Percentiles rank a stretch among this genome's conserved stretches.
These are phyloP conservation scores for Ajuga chamaepitys DNA, from an alignment of 257 asterid genomes.

Conservation along the genomic window DNA sequence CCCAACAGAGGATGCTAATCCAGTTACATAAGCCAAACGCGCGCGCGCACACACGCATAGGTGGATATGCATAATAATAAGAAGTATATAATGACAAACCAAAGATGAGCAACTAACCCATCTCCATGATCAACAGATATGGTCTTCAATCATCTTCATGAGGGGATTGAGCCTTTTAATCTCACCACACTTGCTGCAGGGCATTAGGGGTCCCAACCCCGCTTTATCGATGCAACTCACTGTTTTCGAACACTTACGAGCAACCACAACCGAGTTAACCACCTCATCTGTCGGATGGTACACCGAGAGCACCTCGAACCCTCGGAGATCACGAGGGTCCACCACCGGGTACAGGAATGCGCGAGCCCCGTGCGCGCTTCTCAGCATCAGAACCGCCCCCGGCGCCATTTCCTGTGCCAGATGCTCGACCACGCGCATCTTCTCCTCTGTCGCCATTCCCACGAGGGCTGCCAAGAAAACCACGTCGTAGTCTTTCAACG, in stretches of 20 bases:
- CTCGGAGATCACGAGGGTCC: conserved; percentile 55
- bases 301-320: conserved; percentile 70
- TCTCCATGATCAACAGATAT: conserved; percentile 27
- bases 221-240: conserved; percentile 7
- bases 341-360: conserved; percentile 80
- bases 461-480: conserved; percentile 87
- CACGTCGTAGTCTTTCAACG: conserved; percentile 49
- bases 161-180: conserved; percentile 39
- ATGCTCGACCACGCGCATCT: conserved; percentile 45
- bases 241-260: conserved; percentile 27
- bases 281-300: conserved; percentile 88
- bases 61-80: no score
- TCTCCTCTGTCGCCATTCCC: conserved; percentile 73
- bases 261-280: conserved; percentile 74
- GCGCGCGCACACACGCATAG: no score
- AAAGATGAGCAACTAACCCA: no score
- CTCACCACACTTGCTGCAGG: conserved; percentile 52
- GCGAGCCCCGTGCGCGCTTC: conserved; percentile 90
- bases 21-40: no score
- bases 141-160: conserved; percentile 46
- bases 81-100: no score
- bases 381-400: conserved; percentile 66
- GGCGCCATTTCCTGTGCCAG: conserved; percentile 56
- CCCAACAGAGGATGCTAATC: no score
- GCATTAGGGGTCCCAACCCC: conserved; percentile 14